Conservation (phyloP, 768 basidiomycete genomes). For the Suillus lakei region DNA sequence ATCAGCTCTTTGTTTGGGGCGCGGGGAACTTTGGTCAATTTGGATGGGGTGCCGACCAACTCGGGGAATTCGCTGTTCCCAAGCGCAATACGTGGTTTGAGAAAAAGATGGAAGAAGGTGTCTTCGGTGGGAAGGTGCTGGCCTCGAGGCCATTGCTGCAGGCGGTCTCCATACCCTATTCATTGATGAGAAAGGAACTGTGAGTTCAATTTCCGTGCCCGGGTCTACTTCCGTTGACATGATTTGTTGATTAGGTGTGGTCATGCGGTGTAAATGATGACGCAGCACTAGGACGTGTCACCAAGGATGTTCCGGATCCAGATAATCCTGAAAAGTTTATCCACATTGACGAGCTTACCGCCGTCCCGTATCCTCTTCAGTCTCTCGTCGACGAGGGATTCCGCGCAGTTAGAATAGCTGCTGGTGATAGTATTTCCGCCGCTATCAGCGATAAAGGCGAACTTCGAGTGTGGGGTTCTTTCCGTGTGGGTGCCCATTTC, state of each 20-base stretch:
- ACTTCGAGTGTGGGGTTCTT: constrained; percentile 87
- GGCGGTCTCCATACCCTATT: constrained; percentile 92
- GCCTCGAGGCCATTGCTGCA: constrained; percentile 79
- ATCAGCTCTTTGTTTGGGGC: constrained; percentile 86
- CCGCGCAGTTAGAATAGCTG: constrained; percentile 79
- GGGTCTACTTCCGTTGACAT: constrained; percentile 8
- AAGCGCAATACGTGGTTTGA: constrained; percentile 80
- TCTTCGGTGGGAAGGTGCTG: constrained; percentile 75
- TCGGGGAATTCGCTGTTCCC: constrained; percentile 78
- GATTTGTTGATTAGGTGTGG: constrained; percentile 60
- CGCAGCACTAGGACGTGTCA: constrained; percentile 83
- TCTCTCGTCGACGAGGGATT: constrained; percentile 79
- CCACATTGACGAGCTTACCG: constrained; percentile 55
- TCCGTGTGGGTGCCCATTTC: constrained; percentile 65
- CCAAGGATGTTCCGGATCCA: constrained; percentile 62
- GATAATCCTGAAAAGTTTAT: constrained; percentile 61
- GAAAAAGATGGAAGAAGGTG: constrained; percentile 70
- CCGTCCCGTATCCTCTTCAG: constrained; percentile 68
- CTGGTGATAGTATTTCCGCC: constrained; percentile 89
- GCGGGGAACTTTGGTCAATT: constrained; percentile 96
- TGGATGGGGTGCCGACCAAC: constrained; percentile 79
- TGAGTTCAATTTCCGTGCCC: constrained; percentile 47
- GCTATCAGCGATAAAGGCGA: constrained; percentile 82
- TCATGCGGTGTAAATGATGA: constrained; percentile 89
- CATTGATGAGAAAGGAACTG: constrained; percentile 87